Evolutionary conservation across 495 filamentous ascomycete genomes (phyloP), one percentile per base, ranked within the genome.

Genomic region (Penicillium cataractarum): DNA sequence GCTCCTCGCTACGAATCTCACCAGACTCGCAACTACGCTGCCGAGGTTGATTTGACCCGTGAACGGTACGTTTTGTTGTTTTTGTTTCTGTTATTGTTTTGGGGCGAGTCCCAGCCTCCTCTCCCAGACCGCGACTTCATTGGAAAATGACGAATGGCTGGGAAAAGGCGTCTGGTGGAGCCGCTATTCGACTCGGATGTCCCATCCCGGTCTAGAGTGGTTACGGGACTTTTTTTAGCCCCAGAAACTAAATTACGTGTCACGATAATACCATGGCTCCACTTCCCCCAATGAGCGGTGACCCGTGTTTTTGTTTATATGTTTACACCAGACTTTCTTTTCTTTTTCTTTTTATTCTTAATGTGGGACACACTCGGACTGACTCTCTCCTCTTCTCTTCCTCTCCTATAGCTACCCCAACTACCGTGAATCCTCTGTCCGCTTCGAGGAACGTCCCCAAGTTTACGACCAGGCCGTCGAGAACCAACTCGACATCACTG

Each of bases 401-500:
- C 63, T 63, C 53, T 69, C 58, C 65, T 75, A 78, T 73, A 72
- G 81, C 74, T 74, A 80, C 78, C 78, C 67, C 68, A 86, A 84
- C 65, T 83, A 84, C 70, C 78, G 77, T 70, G 74, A 84, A 73
- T 77, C 83, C 57, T 78, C 79, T 74, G 75, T 70, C 64, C 84
- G 82, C 51, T 83, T 91, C 77, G 82, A 86, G 62, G 75, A 77
- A 61, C 69, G 61, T 57, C 79, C 79, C 63, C 71, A 71, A 52
- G 74, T 76, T 69, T 83, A 86, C 80, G 83, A 85, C 65, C 74
- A 81, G 63, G 74, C 80, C 63, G 75, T 77, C 63, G 73, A 80
- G 65, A 80, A 81, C 64, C 84, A 88, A 70, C 84, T 96, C 76
- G 93, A 97, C 84, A 75, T 90, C 64, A 89, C 89, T 73, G 93